Evolutionary conservation across 2,329 filamentous ascomycete genomes (phyloP), one percentile per base, ranked within the genome.

Genomic region (Aspergillus oerlinghausenensis): DNA sequence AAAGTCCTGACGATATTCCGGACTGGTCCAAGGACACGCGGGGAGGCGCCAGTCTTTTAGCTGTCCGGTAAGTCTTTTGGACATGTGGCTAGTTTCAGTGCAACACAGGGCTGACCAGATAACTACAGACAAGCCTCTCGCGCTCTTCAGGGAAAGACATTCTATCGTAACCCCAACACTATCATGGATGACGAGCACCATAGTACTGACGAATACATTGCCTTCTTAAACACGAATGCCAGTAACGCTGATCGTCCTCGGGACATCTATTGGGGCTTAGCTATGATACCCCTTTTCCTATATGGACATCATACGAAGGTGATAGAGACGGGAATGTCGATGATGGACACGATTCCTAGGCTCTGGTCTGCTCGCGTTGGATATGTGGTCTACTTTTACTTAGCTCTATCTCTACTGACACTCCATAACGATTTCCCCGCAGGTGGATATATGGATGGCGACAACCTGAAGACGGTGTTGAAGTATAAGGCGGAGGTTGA

Each of bases 101-200:
- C 19, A n/a, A 10, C 3, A 1, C 29, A 52, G 32, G n/a, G 14
- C 50, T 64, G 51, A 61, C 57, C 10, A 10, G 21, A 48, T 49
- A 9, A 7, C 26, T 55, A 55, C 52, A 71, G 75, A 59, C 84
- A 87, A 71, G 81, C 81, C 53, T 73, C 77, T 10, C 77, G 83
- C 55, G 84, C 84, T 11, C 67, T 88, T 17, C 83, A 86, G 67
- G 85, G 85, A 26, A 87, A 86, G 64, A 87, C 85, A 0, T 72
- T 74, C 3, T 75, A 72, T 47, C 70, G 73, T n/a, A 70, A 73
- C 42, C 70, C 81, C 5, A 71, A 79, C 2, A 73, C 75, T 19
- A 68, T 86, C 6, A 73, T 87, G 61, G 79, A 77, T 40, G 84
- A 87, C 59, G 70, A 78, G 9, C 70, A 79, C n/a, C 83, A 86